Evolutionary conservation across 2,329 filamentous ascomycete genomes (phyloP), one percentile per base, ranked within the genome.

Genomic region (Pyrenophora seminiperda): DNA sequence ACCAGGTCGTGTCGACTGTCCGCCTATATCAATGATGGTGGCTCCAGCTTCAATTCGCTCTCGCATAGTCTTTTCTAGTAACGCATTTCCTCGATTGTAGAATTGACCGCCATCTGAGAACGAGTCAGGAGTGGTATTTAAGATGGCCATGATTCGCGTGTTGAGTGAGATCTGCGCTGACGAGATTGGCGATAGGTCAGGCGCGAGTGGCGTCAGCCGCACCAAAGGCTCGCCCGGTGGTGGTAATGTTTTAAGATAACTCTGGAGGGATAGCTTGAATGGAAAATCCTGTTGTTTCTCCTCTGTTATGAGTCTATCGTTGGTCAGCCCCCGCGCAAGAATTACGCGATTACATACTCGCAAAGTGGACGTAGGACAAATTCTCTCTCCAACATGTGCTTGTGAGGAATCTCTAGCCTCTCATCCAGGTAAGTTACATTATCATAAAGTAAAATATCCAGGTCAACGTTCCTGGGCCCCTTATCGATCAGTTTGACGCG

Each of bases 61-160:
- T 41, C 78, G 75, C 13, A 92, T 79, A 1, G 83, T 88, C 10
- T 77, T 67, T 10, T 79, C 74, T 19, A 94, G 79, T 19, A 76
- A 61, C 18, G 72, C 54, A 1, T 76, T 54, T 55, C 83, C 78
- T 10, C 74, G 44, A 36, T 63, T 56, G 44, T 61, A 69, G 36
- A 69, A 83, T 7, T 78, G 66, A 7, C 91, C 91, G 44, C 91
- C 93, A 68, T 97, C 92, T 1, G 93, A 97, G 77, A 99, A 99
- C 7, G 93, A 97, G 75, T 99, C 93, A 0, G 93, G 93, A 0
- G 94, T 97, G 43, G 96, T 77, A 73, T 99, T 99, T 37, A 97
- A 79, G 57, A 99, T 96, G 46, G 89, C 90, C 94, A 99, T 99
- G 60, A 97, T 76, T 37, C 85, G 84, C 0, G 93, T 97, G 44